These are phyloP conservation scores for Phytophthora gonapodyides DNA, from an alignment of 352 stramenopile genomes.

Conservation along the genomic window DNA sequence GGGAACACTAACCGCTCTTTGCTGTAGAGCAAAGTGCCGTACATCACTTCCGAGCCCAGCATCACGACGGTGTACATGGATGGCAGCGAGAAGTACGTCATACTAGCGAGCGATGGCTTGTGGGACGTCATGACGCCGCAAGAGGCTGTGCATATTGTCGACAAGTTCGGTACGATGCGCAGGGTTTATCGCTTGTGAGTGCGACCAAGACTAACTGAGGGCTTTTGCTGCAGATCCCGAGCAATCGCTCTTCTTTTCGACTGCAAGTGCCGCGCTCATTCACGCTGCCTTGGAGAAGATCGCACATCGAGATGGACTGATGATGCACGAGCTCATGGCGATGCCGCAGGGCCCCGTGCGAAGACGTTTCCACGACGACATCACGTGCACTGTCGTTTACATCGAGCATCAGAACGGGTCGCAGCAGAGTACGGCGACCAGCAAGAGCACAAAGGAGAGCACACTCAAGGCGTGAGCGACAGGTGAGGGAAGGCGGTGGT, in stretches of 20 bases:
- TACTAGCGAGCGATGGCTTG: constrained; percentile 83
- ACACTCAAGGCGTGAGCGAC: constrained; percentile 10
- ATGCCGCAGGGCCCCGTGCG: constrained; percentile 51
- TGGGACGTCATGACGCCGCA: constrained; percentile 79
- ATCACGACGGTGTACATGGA: constrained; percentile 55
- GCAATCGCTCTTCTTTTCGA: constrained; percentile 63
- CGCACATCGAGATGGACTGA: constrained; percentile 64
- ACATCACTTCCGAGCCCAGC: constrained; percentile 76
- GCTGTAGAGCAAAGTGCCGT: constrained; percentile 73
- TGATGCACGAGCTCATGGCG: constrained; percentile 72
- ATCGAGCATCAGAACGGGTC: constrained; percentile 37
- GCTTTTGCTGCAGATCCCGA: constrained; percentile 37
- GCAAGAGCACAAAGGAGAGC: constrained; percentile 14
- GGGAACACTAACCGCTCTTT: constrained; percentile 2
- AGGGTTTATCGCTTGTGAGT: not conserved
- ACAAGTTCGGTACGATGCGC: constrained; percentile 62
- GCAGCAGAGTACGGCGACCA: constrained; percentile 15
- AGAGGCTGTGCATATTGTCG: constrained; percentile 68
- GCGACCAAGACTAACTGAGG: not conserved
- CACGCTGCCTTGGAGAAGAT: constrained; percentile 76
- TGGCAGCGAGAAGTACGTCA: constrained; percentile 65
- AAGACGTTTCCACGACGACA: constrained; percentile 75
- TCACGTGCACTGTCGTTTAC: constrained; percentile 80
- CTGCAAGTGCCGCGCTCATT: constrained; percentile 61
- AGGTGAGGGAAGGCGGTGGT: constrained; percentile 6